Conservation (phyloP, 2,329 filamentous ascomycete species). For the Fusarium caatingaense region DNA sequence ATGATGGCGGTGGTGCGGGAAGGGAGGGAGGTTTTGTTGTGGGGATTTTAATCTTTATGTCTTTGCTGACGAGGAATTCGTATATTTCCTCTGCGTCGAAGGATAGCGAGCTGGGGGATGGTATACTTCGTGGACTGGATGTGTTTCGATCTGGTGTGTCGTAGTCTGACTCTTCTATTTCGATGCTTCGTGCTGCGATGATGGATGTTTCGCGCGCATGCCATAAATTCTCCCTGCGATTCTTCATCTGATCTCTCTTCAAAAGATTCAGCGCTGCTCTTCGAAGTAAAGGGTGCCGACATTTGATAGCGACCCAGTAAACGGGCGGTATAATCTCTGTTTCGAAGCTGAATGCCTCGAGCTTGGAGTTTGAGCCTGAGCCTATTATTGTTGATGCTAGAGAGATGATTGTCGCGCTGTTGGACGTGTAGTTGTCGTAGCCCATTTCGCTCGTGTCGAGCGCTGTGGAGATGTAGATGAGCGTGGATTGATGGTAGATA, state of each 20-base stretch:
- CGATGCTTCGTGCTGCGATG: constrained; percentile 51
- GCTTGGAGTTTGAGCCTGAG: constrained; percentile 17
- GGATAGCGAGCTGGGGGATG: background rate
- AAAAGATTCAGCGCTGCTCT: constrained; percentile 54
- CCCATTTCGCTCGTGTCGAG: constrained; percentile 48
- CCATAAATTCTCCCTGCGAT: constrained; percentile 56
- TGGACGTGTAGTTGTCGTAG: constrained; percentile 51
- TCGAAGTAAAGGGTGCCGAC: constrained; percentile 55
- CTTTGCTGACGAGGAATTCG: background rate
- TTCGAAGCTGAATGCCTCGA: constrained; percentile 55
- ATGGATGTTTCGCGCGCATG: constrained; percentile 48
- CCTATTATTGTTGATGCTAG: constrained; percentile 48
- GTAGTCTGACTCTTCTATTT: constrained; percentile 49
- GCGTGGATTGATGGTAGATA: constrained; percentile 52
- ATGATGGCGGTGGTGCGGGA: constrained; percentile 7
- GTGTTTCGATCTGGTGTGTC: background rate
- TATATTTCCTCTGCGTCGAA: background rate
- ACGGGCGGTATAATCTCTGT: constrained; percentile 57
- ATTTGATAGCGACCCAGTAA: constrained; percentile 56
- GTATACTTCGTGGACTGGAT: background rate
- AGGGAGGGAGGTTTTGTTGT: constrained; percentile 11
- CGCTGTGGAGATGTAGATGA: constrained; percentile 50
- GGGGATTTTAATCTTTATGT: constrained; percentile 22
- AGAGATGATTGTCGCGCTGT: constrained; percentile 54
- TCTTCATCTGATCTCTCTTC: constrained; percentile 45